These are phyloP conservation scores for Pseudophaeomoniella oleicola DNA, from an alignment of 2,329 filamentous ascomycete genomes.

Conservation along the genomic window DNA sequence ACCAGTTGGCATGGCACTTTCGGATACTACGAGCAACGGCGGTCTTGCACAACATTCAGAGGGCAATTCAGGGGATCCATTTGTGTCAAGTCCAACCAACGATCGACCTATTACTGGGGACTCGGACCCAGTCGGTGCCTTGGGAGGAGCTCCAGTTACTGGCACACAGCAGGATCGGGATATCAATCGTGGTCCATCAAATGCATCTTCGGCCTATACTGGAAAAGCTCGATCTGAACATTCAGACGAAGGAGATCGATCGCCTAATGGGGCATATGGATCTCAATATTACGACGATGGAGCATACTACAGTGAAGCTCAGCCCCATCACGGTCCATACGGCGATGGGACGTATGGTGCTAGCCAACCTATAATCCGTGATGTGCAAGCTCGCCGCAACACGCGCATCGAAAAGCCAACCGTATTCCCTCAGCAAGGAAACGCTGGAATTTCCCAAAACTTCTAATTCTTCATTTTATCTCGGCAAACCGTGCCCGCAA, in stretches of 20 bases:
- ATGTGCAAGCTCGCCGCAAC: slow-evolving; percentile 83
- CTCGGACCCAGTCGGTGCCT: slow-evolving; percentile 67
- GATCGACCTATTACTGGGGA: slow-evolving; percentile 46
- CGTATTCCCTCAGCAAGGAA: slow-evolving; percentile 77
- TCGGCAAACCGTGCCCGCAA: too few relatives aligned
- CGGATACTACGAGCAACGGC: slow-evolving; percentile 49
- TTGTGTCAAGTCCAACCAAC: slow-evolving; percentile 34
- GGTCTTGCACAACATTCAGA: slow-evolving; percentile 50
- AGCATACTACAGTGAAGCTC: slow-evolving; percentile 37
- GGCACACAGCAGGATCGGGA: slow-evolving; percentile 50
- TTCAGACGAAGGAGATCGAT: slow-evolving; percentile 36
- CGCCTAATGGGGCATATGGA: slow-evolving; percentile 19
- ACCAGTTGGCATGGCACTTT: slow-evolving; percentile 46
- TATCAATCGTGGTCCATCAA: slow-evolving; percentile 79
- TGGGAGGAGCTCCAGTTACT: slow-evolving; percentile 53
- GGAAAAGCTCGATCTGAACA: slow-evolving; percentile 58
- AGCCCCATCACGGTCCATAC: slow-evolving; percentile 35
- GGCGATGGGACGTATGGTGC: slow-evolving; percentile 37
- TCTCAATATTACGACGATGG: slow-evolving; percentile 37
- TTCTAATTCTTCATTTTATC: slow-evolving; percentile 45
- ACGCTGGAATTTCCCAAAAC: slow-evolving; percentile 90
- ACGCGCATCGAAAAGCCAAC: slow-evolving; percentile 86
- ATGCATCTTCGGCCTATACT: slow-evolving; percentile 92
- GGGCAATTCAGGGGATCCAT: slow-evolving; percentile 51
- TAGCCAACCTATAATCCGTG: slow-evolving; percentile 70